Conservation (phyloP, 495 filamentous ascomycete genomes). For the Talaromyces stipitatus region DNA sequence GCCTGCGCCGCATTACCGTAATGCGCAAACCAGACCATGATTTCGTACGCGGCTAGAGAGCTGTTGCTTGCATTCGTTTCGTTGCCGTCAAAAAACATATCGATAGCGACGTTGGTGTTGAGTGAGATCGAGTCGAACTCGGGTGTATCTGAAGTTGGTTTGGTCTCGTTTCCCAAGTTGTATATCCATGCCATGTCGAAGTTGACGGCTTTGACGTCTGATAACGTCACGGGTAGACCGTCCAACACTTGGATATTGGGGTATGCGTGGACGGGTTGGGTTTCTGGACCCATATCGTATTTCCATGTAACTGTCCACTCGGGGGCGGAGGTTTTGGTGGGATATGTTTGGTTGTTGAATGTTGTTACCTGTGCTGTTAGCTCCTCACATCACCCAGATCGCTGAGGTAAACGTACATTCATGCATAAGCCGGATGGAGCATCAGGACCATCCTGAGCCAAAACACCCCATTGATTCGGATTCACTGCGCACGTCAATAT, state of each 20-base stretch:
- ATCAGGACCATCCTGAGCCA: background rate
- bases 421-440: slow-evolving; percentile 16
- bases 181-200: slow-evolving; percentile 30
- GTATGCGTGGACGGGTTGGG: slow-evolving; percentile 29
- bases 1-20: slow-evolving; percentile 18
- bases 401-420: slow-evolving; percentile 23
- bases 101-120: slow-evolving; percentile 35
- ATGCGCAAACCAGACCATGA: slow-evolving; percentile 38
- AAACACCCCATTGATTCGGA: slow-evolving; percentile 27
- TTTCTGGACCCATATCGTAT: slow-evolving; percentile 15
- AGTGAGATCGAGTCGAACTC: slow-evolving; percentile 13
- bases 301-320: slow-evolving; percentile 31
- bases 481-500: slow-evolving; percentile 16
- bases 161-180: slow-evolving; percentile 20
- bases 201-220: slow-evolving; percentile 13
- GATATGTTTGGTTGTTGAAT: slow-evolving; percentile 26
- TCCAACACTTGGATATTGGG: slow-evolving; percentile 27
- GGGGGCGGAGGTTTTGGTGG: slow-evolving; percentile 21
- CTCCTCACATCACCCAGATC: background rate
- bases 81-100: slow-evolving; percentile 37
- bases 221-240: slow-evolving; percentile 15
- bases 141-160: slow-evolving; percentile 7
- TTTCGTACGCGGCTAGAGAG: slow-evolving; percentile 27
- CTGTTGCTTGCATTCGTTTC: slow-evolving; percentile 17
- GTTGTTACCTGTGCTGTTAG: slow-evolving; percentile 22